A percentile compares a stretch with the other conserved stretches of the same genome.
These are phyloP conservation scores for Urochloa ruziziensis DNA, from an alignment of 176 grass and related monocot species.

Conservation along the genomic window DNA sequence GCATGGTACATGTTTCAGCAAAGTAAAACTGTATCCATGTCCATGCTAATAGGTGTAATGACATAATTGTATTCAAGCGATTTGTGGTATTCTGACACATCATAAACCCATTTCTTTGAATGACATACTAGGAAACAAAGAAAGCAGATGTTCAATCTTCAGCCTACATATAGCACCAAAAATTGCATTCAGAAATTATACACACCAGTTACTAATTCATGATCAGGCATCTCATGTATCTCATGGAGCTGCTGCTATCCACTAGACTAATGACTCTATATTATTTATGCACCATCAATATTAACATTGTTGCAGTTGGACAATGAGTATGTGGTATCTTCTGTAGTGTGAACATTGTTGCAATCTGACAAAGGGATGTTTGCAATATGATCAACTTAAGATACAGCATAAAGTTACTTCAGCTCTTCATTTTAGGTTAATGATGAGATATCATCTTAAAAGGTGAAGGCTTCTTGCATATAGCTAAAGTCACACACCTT, in stretches of 20 bases:
- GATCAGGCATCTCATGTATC: not conserved
- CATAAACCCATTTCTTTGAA: conserved; percentile 8
- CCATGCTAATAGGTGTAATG: not conserved
- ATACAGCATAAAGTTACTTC: not conserved
- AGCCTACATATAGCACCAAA: not conserved
- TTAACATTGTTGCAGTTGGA: not conserved
- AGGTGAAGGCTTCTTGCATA: conserved; percentile 20
- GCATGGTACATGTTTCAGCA: not conserved
- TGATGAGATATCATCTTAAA: not conserved
- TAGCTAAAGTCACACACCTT: conserved; percentile 58
- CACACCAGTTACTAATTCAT: not conserved
- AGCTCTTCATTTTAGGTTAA: not conserved
- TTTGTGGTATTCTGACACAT: not conserved
- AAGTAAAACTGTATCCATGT: conserved; percentile 13
- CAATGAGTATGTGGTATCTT: conserved; percentile 25
- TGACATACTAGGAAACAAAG: not conserved
- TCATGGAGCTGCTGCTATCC: not conserved
- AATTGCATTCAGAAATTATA: conserved; percentile 9
- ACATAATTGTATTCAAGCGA: not conserved
- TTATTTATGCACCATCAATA: conserved; percentile 3
- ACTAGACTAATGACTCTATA: not conserved
- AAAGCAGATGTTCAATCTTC: not conserved
- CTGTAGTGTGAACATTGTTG: not conserved
- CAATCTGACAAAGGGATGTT: not conserved
- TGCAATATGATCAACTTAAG: conserved; percentile 5